Evolutionary conservation across 441 rosid species (phyloP).

Genomic region (Erysimum pusillum): DNA sequence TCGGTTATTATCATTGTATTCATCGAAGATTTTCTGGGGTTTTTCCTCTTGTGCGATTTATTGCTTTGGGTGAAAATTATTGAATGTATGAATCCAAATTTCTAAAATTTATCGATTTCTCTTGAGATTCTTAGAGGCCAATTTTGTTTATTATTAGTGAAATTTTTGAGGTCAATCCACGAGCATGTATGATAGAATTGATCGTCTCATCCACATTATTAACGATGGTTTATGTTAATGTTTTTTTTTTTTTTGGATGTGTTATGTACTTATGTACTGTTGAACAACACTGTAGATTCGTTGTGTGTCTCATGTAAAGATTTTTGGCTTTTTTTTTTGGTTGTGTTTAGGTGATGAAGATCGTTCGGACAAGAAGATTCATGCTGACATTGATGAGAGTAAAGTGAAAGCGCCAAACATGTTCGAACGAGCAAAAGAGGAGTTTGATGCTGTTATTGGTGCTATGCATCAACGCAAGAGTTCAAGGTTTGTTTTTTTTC

Average conservation of each 20-base stretch:
- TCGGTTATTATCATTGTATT: background rate
- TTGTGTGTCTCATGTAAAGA: conserved; percentile 13
- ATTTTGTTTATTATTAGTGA: background rate
- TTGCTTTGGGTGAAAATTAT: background rate
- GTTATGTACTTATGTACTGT: conserved; percentile 3
- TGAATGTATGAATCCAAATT: background rate
- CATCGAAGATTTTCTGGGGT: background rate
- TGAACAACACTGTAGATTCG: conserved; percentile 1
- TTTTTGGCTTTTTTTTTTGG: background rate
- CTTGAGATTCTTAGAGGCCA: conserved; percentile 5
- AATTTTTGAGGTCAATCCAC: background rate
- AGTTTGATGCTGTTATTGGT: conserved; percentile 63
- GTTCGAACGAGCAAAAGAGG: conserved; percentile 71
- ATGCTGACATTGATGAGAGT: conserved; percentile 57
- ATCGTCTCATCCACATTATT: background rate
- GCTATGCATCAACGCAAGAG: conserved; percentile 53
- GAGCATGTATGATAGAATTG: background rate
- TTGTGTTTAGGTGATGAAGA: conserved; percentile 31
- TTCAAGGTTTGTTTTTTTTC: conserved; percentile 29
- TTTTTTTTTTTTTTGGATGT: background rate
- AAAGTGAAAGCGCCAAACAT: conserved; percentile 75
- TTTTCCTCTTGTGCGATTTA: background rate
- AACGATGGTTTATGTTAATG: conserved; percentile 1
- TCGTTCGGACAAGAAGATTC: conserved; percentile 26
- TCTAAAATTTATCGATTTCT: background rate